phyloP scores from a whole-genome alignment of 2,329 filamentous ascomycete species.

The Penicillium sp. region DNA sequence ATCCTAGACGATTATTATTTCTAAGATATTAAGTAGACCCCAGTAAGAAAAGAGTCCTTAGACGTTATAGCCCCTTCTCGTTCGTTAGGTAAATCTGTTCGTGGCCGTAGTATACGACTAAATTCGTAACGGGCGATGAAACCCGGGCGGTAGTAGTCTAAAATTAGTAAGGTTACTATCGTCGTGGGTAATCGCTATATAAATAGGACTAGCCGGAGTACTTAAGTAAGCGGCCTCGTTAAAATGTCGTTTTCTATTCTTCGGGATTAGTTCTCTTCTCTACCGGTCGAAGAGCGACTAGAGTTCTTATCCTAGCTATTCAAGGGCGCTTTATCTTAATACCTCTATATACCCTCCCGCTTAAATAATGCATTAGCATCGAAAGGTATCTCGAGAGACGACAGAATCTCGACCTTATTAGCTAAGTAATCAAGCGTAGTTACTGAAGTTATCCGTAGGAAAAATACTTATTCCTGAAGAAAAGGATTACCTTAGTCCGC shows the following conservation, averaged over 20 bases:
- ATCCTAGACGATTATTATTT: conserved; percentile 15
- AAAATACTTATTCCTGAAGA: no score
- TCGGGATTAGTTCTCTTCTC: conserved; percentile 16
- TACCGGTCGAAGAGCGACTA: conserved; percentile 16
- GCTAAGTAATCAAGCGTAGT: not conserved
- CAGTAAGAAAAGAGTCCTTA: conserved; percentile 7
- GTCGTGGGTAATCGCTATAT: conserved; percentile 15
- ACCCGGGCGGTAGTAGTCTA: conserved; percentile 11
- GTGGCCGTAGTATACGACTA: conserved; percentile 7
- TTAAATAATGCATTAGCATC: conserved; percentile 1
- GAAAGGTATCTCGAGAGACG: conserved; percentile 7
- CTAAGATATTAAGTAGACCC: conserved; percentile 10
- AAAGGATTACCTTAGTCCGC: conserved; percentile 15
- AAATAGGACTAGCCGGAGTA: conserved; percentile 6
- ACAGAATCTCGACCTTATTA: no score
- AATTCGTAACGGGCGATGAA: conserved; percentile 9
- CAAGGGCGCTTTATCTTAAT: conserved; percentile 16
- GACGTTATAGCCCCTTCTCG: conserved; percentile 11
- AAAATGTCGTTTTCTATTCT: conserved; percentile 16
- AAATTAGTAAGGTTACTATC: conserved; percentile 21
- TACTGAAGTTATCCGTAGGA: no score
- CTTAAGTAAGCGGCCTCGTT: conserved; percentile 9
- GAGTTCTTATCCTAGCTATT: conserved; percentile 23
- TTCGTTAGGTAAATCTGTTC: conserved; percentile 4
- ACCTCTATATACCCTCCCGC: not conserved